These are phyloP conservation scores for Cylindrodendrum hubeiense DNA, from an alignment of 2,329 filamentous ascomycete genomes.

Conservation along the genomic window DNA sequence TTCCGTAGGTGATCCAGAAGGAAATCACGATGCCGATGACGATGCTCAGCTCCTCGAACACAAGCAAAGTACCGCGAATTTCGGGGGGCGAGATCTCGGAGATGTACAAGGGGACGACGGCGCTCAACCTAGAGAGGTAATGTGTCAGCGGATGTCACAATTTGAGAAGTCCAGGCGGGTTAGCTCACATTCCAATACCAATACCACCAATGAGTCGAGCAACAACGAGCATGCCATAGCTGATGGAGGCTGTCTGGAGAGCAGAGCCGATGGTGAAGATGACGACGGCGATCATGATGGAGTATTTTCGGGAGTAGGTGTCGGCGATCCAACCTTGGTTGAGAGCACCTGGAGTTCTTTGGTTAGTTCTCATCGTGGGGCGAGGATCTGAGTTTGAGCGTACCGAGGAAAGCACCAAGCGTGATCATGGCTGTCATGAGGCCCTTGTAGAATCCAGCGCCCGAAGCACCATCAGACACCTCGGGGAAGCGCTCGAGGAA, in stretches of 20 bases:
- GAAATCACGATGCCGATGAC: constrained; percentile 47
- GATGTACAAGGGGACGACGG: constrained; percentile 57
- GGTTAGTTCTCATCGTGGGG: neutral
- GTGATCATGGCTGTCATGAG: constrained; percentile 65
- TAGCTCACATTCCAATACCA: constrained; percentile 53
- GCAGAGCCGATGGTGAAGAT: constrained; percentile 56
- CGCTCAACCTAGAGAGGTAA: constrained; percentile 38
- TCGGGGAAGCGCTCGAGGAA: constrained; percentile 50
- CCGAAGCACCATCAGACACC: constrained; percentile 49
- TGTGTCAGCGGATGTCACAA: neutral
- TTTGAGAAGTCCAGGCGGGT: neutral
- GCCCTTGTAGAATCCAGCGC: constrained; percentile 52
- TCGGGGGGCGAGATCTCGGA: constrained; percentile 62
- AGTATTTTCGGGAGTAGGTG: constrained; percentile 47
- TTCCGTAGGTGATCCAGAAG: constrained; percentile 49
- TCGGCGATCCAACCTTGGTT: constrained; percentile 54
- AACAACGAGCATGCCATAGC: constrained; percentile 56
- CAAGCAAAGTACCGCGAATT: constrained; percentile 60
- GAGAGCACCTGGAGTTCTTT: constrained; percentile 52
- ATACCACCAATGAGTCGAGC: constrained; percentile 58
- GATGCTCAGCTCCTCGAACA: constrained; percentile 54
- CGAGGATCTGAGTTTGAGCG: neutral
- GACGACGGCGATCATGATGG: constrained; percentile 49
- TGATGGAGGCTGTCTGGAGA: constrained; percentile 56
- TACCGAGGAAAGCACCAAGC: constrained; percentile 59